These are phyloP conservation scores for Abrus pulchellus DNA, from an alignment of 306 rosid species.

Conservation along the genomic window DNA sequence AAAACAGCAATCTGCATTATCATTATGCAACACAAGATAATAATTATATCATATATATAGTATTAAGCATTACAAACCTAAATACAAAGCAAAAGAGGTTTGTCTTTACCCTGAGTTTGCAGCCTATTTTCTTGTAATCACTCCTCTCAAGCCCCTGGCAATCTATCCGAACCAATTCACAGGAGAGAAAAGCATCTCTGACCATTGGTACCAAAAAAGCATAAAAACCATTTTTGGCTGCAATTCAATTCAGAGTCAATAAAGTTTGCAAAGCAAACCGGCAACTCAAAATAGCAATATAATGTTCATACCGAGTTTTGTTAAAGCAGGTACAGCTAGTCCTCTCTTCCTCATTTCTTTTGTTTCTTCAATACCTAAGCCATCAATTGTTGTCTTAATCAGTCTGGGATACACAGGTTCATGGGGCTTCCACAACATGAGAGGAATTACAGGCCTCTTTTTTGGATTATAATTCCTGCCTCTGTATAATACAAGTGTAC, in stretches of 20 bases:
- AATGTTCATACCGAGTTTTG: constrained; percentile 73
- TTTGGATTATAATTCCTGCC: constrained; percentile 83
- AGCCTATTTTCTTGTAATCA: constrained; percentile 97
- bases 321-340: constrained; percentile 77
- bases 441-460: constrained; percentile 81
- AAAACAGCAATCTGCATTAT: neutral
- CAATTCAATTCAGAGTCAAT: constrained; percentile 49
- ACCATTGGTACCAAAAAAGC: constrained; percentile 88
- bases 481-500: constrained; percentile 81
- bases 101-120: constrained; percentile 80
- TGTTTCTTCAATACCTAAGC: constrained; percentile 84
- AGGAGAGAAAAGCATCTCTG: constrained; percentile 82
- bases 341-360: constrained; percentile 94
- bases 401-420: constrained; percentile 92
- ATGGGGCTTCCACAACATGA: constrained; percentile 96
- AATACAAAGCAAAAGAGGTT: constrained; percentile 2
- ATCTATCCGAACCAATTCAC: constrained; percentile 86
- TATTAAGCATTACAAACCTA: constrained; percentile 3
- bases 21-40: constrained; percentile 29
- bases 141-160: constrained; percentile 87
- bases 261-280: constrained; percentile 10
- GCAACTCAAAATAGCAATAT: constrained; percentile 29
- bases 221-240: constrained; percentile 93
- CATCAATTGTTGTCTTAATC: constrained; percentile 88
- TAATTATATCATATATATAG: neutral